These are phyloP conservation scores for Tetradesmus obliquus DNA, from an alignment of 139 green algal species.

Conservation along the genomic window DNA sequence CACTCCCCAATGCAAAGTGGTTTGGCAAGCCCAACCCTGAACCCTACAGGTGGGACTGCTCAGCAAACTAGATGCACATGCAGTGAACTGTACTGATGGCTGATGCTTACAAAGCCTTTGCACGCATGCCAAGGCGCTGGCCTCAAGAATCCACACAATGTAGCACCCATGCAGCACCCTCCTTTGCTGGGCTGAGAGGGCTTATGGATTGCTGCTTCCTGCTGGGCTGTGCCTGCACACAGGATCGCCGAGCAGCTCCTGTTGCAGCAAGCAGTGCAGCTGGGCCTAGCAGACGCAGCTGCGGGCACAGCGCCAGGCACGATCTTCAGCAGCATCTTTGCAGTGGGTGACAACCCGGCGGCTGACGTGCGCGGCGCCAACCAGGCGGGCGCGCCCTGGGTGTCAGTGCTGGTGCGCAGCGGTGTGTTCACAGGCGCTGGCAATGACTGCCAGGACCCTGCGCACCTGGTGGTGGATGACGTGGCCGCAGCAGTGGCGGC, in stretches of 20 bases:
- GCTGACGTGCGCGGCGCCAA: conserved; percentile 85
- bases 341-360: conserved; percentile 85
- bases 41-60: conserved; percentile 60
- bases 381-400: conserved; percentile 74
- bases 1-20: conserved; percentile 41
- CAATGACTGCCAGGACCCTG: conserved; percentile 70
- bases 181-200: not conserved
- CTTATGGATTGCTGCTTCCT: not conserved
- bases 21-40: conserved; percentile 80
- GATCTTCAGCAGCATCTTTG: conserved; percentile 73
- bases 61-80: not conserved
- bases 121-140: no score
- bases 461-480: conserved; percentile 75
- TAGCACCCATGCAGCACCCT: not conserved
- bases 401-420: conserved; percentile 84
- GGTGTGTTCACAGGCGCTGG: conserved; percentile 74
- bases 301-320: not conserved
- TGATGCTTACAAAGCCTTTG: no score
- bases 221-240: not conserved
- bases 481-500: conserved; percentile 76
- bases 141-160: no score
- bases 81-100: not conserved
- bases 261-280: conserved; percentile 60
- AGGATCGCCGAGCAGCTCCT: conserved; percentile 71
- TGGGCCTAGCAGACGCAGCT: conserved; percentile 53